Conservation (phyloP, 2,329 filamentous ascomycete species). For the Lasiodiplodia theobromae region DNA sequence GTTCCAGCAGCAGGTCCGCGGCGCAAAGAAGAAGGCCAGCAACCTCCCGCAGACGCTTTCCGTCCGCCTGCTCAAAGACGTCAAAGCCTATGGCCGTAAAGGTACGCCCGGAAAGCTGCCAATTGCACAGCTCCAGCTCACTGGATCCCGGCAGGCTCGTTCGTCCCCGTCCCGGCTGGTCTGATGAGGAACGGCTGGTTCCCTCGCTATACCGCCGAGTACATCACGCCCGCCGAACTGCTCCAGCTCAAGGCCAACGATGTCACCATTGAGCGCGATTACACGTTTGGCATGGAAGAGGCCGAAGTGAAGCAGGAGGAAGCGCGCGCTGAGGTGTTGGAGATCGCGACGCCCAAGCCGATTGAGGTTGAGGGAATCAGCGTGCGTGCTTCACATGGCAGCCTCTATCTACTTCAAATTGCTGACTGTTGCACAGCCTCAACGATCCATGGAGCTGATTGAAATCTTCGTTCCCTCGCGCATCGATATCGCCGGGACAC, state of each 20-base stretch:
- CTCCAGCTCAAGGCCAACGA: constrained; percentile 55
- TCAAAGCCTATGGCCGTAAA: constrained; percentile 58
- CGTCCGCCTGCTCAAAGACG: constrained; percentile 60
- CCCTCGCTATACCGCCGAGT: constrained; percentile 59
- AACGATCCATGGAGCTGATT: constrained; percentile 56
- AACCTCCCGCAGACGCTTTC: constrained; percentile 45
- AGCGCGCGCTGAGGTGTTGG: constrained; percentile 33
- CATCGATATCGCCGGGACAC: constrained; percentile 58
- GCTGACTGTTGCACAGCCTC: constrained; percentile 40
- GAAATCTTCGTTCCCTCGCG: constrained; percentile 54
- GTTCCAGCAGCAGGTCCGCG: constrained; percentile 49
- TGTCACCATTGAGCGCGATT: constrained; percentile 55
- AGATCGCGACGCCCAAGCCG: constrained; percentile 41
- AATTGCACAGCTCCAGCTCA: not conserved
- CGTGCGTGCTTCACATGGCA: constrained; percentile 37
- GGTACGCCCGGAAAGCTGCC: constrained; percentile 37
- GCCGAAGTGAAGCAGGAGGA: constrained; percentile 38
- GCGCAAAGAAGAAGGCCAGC: constrained; percentile 48
- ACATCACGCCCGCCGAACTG: constrained; percentile 56
- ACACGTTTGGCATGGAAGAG: constrained; percentile 50
- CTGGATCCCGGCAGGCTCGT: constrained; percentile 50
- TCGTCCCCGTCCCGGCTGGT: constrained; percentile 60
- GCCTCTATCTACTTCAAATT: not conserved
- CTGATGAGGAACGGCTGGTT: constrained; percentile 64
- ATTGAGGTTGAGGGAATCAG: constrained; percentile 51